Evolutionary conservation across 1,139 yeast species (phyloP).

Genomic region (Blastobotrys raffinosifermentans): DNA sequence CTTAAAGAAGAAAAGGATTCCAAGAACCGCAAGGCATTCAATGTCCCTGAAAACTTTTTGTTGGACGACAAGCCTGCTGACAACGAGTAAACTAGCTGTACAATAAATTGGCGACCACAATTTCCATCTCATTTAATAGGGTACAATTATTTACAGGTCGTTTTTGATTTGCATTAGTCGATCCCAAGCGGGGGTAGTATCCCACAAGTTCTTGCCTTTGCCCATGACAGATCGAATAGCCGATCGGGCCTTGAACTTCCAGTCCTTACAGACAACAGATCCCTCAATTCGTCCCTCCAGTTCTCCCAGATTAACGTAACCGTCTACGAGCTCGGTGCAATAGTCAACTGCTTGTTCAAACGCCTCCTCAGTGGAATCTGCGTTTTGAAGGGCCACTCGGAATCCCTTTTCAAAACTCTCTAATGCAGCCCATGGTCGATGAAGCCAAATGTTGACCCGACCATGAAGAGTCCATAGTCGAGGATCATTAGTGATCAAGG

Average conservation of each 20-base stretch:
- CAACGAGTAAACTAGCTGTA: background rate
- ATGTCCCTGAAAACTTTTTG: background rate
- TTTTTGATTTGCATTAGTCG: conserved; percentile 51
- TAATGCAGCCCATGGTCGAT: conserved; percentile 79
- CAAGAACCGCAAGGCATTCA: background rate
- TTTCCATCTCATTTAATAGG: background rate
- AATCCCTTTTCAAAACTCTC: conserved; percentile 85
- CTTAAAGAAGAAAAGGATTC: background rate
- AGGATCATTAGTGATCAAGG: conserved; percentile 62
- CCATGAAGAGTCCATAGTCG: conserved; percentile 82
- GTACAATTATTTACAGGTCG: conserved; percentile 22
- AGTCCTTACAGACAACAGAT: conserved; percentile 79
- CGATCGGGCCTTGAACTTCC: conserved; percentile 80
- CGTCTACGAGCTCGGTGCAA: conserved; percentile 75
- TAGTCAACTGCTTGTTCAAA: conserved; percentile 83
- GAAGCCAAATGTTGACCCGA: conserved; percentile 81
- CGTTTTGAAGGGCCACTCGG: conserved; percentile 46
- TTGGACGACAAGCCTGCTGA: background rate
- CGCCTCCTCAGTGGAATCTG: conserved; percentile 44
- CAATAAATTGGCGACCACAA: too few species aligned
- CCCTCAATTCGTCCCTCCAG: conserved; percentile 81
- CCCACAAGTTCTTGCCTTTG: conserved; percentile 76
- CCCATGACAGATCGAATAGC: conserved; percentile 70
- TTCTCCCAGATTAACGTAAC: conserved; percentile 83
- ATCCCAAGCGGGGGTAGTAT: conserved; percentile 74